A percentile compares a stretch with the other conserved stretches of the same genome.
These are phyloP conservation scores for Apiotrichum laibachii DNA, from an alignment of 1,284 basidiomycete species.

Conservation along the genomic window DNA sequence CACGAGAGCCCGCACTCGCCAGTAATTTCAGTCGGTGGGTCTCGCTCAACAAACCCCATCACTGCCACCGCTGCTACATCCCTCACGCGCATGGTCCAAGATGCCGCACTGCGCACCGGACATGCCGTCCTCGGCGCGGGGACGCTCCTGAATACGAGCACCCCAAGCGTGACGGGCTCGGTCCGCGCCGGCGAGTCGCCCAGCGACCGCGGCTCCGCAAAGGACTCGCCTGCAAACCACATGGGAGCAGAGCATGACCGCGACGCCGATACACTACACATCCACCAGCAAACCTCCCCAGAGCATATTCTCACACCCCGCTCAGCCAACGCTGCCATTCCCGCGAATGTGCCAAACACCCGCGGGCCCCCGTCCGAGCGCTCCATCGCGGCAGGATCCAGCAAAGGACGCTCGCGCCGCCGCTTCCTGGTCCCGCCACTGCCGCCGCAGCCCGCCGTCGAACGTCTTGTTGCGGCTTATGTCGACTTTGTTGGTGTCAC, in stretches of 20 bases:
- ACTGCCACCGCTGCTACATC: conserved; percentile 32
- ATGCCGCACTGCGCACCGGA: conserved; percentile 47
- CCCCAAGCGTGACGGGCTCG: conserved; percentile 18
- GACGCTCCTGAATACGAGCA: conserved; percentile 23
- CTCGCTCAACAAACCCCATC: conserved; percentile 18
- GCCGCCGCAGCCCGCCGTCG: conserved; percentile 51
- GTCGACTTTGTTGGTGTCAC: conserved; percentile 53
- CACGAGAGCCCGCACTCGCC: conserved; percentile 26
- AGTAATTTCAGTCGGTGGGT: conserved; percentile 13
- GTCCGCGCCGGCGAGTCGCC: conserved; percentile 21
- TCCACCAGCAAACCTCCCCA: conserved; percentile 13
- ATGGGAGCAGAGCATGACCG: conserved; percentile 8
- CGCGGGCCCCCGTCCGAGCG: conserved; percentile 17
- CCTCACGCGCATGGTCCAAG: conserved; percentile 49
- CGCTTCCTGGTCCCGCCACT: conserved; percentile 47
- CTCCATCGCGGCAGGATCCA: conserved; percentile 12
- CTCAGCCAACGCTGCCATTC: conserved; percentile 16
- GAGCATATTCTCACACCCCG: conserved; percentile 23
- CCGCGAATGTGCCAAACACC: conserved; percentile 1
- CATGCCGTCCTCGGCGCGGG: conserved; percentile 35
- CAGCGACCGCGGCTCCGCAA: conserved; percentile 20
- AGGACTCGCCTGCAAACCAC: conserved; percentile 18
- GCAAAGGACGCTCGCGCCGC: conserved; percentile 25
- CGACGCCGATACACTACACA: conserved; percentile 4
- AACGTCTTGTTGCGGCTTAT: conserved; percentile 52